Conservation (phyloP, 2,329 filamentous ascomycete species). For the Conoideocrella luteorostrata region DNA sequence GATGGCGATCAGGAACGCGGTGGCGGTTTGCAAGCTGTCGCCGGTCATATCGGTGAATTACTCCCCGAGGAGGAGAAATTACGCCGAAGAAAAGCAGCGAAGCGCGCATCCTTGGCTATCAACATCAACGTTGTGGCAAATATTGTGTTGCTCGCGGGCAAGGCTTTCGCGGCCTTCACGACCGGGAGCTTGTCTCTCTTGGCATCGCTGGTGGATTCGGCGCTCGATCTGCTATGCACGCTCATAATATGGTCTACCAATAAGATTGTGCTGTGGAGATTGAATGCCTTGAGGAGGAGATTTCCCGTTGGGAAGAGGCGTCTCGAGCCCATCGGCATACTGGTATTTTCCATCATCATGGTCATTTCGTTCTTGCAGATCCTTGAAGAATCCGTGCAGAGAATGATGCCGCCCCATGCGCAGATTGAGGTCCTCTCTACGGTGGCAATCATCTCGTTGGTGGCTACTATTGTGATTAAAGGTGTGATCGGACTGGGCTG, state of each 20-base stretch:
- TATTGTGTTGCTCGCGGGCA: conserved; percentile 62
- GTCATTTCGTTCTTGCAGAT: conserved; percentile 76
- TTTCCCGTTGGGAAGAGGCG: conserved; percentile 66
- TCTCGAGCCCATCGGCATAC: conserved; percentile 68
- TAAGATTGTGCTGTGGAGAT: conserved; percentile 57
- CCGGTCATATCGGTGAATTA: conserved; percentile 24
- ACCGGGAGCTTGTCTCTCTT: conserved; percentile 73
- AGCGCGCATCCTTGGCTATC: conserved; percentile 53
- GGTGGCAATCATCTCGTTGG: conserved; percentile 43
- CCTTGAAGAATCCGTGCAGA: conserved; percentile 58
- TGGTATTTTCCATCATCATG: conserved; percentile 78
- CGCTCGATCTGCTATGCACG: conserved; percentile 70
- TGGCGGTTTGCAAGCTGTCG: conserved; percentile 23
- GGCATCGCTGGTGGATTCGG: conserved; percentile 69
- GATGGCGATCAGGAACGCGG: conserved; percentile 24
- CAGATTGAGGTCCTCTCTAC: conserved; percentile 28
- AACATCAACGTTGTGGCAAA: conserved; percentile 77
- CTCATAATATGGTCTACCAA: conserved; percentile 76
- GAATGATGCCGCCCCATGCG: conserved; percentile 52
- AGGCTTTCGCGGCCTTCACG: conserved; percentile 69
- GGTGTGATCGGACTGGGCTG: conserved; percentile 79
- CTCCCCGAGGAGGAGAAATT: conserved; percentile 25
- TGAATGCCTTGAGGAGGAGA: conserved; percentile 45
- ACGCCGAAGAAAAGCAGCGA: conserved; percentile 17
- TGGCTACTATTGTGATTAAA: conserved; percentile 71